These are phyloP conservation scores for Cenchrus fungigraminus DNA, from an alignment of 176 grass and related monocot genomes.

Conservation along the genomic window DNA sequence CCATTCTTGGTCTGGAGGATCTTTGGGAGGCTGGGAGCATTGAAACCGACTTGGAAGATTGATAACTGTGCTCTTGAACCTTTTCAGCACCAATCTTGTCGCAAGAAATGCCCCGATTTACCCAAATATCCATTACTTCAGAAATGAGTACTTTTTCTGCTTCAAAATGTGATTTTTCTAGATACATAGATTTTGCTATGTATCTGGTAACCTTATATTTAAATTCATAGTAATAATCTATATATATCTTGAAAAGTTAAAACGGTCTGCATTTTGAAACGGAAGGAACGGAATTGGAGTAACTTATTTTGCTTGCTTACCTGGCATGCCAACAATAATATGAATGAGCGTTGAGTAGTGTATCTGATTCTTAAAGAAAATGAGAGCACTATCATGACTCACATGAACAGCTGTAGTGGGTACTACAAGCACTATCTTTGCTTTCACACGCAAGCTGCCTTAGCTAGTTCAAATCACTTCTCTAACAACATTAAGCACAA, in stretches of 20 bases:
- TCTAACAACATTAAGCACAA: not conserved
- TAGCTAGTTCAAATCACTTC: constrained; percentile 19
- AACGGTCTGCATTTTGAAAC: no score
- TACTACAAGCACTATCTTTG: not conserved
- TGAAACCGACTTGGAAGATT: not conserved
- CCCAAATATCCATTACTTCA: not conserved
- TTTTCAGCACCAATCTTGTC: not conserved
- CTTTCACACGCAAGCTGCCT: not conserved
- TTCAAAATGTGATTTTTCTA: no score
- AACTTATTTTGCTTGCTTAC: no score
- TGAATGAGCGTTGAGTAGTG: no score
- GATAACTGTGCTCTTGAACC: not conserved
- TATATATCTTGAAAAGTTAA: no score
- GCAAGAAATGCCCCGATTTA: not conserved
- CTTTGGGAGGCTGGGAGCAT: not conserved
- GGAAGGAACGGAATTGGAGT: no score
- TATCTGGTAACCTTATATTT: no score
- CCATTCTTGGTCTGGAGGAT: not conserved
- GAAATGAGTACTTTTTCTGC: not conserved
- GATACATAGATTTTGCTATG: no score
- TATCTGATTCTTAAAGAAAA: no score
- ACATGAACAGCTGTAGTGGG: constrained; percentile 9
- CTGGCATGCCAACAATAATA: no score
- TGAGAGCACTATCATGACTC: not conserved
- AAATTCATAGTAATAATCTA: no score